phyloP scores from a whole-genome alignment of 306 rosid species.

The Urtica urens region DNA sequence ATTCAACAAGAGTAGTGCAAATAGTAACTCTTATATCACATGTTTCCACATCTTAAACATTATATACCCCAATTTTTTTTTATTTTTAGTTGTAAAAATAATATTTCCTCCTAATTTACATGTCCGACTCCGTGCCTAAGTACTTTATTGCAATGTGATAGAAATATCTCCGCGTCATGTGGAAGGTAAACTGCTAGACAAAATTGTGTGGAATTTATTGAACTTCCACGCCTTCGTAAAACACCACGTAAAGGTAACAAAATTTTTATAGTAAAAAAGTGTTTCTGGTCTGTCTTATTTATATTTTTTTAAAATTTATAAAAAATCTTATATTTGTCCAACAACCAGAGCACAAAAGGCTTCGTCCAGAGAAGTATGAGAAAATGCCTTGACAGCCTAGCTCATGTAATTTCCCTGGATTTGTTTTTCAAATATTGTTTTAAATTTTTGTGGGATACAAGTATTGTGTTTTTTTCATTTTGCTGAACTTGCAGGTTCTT shows the following conservation, averaged over 20 bases:
- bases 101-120: not conserved
- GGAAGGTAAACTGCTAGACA: slow-evolving; percentile 59
- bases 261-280: not conserved
- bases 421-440: slow-evolving; percentile 2
- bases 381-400: slow-evolving; percentile 53
- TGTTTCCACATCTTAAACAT: not conserved
- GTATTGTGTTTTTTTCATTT: slow-evolving; percentile 7
- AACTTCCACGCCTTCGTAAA: slow-evolving; percentile 61
- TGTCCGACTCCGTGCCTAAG: not conserved
- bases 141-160: too few species aligned
- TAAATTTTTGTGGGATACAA: not conserved
- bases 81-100: not conserved
- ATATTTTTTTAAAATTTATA: not conserved
- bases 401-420: slow-evolving; percentile 27
- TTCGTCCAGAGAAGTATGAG: slow-evolving; percentile 83
- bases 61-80: not conserved
- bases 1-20: not conserved
- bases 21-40: too few species aligned
- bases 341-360: slow-evolving; percentile 57
- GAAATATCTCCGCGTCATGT: slow-evolving; percentile 56
- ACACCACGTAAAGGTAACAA: slow-evolving; percentile 62
- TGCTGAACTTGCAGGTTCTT: slow-evolving; percentile 40
- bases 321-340: slow-evolving; percentile 5
- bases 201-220: slow-evolving; percentile 73
- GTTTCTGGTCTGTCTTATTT: not conserved